These are phyloP conservation scores for Fusarium udum DNA, from an alignment of 2,329 filamentous ascomycete genomes.

Conservation along the genomic window DNA sequence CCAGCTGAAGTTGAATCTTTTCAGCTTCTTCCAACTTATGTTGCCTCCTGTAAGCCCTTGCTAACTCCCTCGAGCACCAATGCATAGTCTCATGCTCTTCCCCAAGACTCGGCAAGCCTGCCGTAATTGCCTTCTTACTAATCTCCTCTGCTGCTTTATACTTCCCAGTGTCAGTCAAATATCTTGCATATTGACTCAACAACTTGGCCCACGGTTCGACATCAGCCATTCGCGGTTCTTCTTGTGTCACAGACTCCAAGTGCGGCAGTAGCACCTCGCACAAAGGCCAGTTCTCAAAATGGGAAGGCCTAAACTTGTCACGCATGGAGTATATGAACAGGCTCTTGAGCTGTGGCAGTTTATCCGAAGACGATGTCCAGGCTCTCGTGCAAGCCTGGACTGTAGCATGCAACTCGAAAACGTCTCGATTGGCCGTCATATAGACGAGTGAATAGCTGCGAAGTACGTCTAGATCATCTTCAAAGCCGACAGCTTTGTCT, in stretches of 20 bases:
- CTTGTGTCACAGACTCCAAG: not conserved
- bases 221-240: accelerated
- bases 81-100: accelerated
- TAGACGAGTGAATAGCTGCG: slow-evolving; percentile 13
- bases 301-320: accelerated
- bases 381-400: not conserved
- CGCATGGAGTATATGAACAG: not conserved
- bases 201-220: accelerated
- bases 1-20: accelerated
- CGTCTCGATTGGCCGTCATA: not conserved
- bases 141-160: not conserved
- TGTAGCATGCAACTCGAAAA: slow-evolving; percentile 2
- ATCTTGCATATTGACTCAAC: accelerated
- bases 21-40: accelerated
- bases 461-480: slow-evolving; percentile 25
- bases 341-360: not conserved
- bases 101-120: not conserved
- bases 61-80: accelerated
- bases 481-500: not conserved
- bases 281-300: not conserved
- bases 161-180: accelerated
- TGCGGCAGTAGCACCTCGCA: slow-evolving; percentile 14
- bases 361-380: not conserved
- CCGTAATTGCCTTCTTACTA: accelerated
- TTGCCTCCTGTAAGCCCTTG: not conserved